Evolutionary conservation across 805 yeast genomes (phyloP).

Genomic region (Priceomyces carsonii): DNA sequence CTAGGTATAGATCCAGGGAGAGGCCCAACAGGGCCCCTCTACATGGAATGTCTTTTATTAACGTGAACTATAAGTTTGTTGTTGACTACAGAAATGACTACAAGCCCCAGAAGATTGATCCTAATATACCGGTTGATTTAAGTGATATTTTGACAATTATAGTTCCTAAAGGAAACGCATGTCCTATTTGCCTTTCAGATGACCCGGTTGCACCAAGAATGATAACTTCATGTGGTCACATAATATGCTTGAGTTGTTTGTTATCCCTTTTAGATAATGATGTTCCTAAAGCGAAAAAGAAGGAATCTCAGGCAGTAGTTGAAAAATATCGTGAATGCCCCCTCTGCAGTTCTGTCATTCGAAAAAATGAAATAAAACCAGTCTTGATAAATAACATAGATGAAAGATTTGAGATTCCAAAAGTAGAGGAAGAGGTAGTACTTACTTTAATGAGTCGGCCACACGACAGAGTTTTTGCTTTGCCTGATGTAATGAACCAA

Average conservation of each 20-base stretch:
- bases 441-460: conserved; percentile 62
- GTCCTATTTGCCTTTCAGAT: conserved; percentile 90
- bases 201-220: conserved; percentile 90
- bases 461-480: conserved; percentile 49
- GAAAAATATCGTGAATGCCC: conserved; percentile 75
- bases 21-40: conserved; percentile 41
- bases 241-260: conserved; percentile 82
- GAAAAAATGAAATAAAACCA: conserved; percentile 61
- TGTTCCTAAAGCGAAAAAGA: conserved; percentile 38
- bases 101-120: conserved; percentile 62
- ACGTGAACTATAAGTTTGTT: conserved; percentile 81
- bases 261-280: conserved; percentile 66
- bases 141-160: conserved; percentile 67
- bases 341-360: conserved; percentile 59
- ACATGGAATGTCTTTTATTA: conserved; percentile 69
- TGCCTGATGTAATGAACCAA: conserved; percentile 38
- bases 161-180: conserved; percentile 72
- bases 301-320: conserved; percentile 36
- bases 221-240: conserved; percentile 89
- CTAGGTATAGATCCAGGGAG: conserved; percentile 8
- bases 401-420: conserved; percentile 59
- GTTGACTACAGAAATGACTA: conserved; percentile 66
- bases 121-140: conserved; percentile 70
- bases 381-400: conserved; percentile 53
- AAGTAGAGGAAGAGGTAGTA: conserved; percentile 52